A percentile compares a stretch with the other conserved stretches of the same genome.
Conservation (phyloP, 2,329 filamentous ascomycete species). For the Pseudogymnoascus sp. region DNA sequence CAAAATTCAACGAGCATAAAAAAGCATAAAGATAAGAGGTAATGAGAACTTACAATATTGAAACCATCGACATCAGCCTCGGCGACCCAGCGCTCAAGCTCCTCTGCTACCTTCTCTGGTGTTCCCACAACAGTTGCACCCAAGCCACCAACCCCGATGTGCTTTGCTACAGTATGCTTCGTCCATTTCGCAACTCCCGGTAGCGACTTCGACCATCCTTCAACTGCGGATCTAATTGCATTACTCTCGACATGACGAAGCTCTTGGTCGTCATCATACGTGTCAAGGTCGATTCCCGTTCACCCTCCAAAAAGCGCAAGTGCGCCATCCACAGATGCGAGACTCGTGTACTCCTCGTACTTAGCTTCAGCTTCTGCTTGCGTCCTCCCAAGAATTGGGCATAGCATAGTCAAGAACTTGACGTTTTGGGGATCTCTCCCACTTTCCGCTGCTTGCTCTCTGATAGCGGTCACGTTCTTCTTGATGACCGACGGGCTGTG, state of each 20-base stretch:
- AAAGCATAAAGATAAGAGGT: neutral
- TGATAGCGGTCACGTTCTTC: constrained; percentile 54
- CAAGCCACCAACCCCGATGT: constrained; percentile 58
- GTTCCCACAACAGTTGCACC: constrained; percentile 58
- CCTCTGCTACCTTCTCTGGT: constrained; percentile 53
- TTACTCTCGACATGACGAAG: constrained; percentile 40
- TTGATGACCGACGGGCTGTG: constrained; percentile 54
- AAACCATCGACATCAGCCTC: constrained; percentile 67
- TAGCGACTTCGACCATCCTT: constrained; percentile 46
- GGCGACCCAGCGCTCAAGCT: constrained; percentile 55
- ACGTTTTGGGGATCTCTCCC: constrained; percentile 51
- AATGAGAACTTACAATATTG: constrained; percentile 50
- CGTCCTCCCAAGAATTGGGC: constrained; percentile 54
- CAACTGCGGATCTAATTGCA: constrained; percentile 41
- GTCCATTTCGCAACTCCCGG: constrained; percentile 60
- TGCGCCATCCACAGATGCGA: constrained; percentile 57
- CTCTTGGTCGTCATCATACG: constrained; percentile 55
- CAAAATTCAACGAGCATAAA: constrained; percentile 26
- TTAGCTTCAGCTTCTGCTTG: constrained; percentile 59
- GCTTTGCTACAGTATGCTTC: constrained; percentile 58
- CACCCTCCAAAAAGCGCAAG: constrained; percentile 65
- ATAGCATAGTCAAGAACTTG: constrained; percentile 60
- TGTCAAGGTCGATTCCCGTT: constrained; percentile 57
- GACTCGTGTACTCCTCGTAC: constrained; percentile 49
- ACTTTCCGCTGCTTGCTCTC: constrained; percentile 42